Conservation (phyloP, 1,284 basidiomycete genomes). For the Chiua sp. region DNA sequence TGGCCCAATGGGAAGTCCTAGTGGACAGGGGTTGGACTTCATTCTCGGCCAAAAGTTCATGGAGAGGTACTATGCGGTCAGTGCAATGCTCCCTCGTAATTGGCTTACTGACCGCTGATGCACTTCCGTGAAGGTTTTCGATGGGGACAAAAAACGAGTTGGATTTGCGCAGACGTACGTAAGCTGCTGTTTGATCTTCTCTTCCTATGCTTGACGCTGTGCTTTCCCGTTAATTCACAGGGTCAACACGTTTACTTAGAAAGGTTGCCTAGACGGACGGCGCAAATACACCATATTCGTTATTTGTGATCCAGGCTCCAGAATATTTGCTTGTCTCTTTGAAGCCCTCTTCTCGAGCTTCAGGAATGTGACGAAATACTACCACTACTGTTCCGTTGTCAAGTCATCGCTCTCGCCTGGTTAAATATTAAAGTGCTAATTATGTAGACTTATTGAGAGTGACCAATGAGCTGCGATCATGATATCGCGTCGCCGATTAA, state of each 20-base stretch:
- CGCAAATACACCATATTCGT: too few species aligned
- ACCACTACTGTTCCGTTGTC: too few species aligned
- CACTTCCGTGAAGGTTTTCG: neutral
- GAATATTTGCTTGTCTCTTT: too few species aligned
- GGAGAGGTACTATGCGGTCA: conserved; percentile 15
- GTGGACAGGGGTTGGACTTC: conserved; percentile 15
- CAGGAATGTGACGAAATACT: too few species aligned
- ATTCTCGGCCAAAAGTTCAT: conserved; percentile 19
- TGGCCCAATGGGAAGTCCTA: neutral
- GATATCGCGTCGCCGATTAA: too few species aligned
- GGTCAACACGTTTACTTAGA: neutral
- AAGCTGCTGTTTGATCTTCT: neutral
- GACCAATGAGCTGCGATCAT: too few species aligned
- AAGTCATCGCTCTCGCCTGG: too few species aligned
- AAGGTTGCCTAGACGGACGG: too few species aligned
- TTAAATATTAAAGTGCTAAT: too few species aligned
- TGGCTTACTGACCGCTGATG: neutral
- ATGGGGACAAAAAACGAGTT: neutral
- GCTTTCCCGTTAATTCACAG: neutral
- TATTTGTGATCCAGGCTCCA: too few species aligned
- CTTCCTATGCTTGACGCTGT: neutral
- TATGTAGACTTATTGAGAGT: too few species aligned
- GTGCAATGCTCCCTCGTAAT: neutral
- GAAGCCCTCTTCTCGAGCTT: too few species aligned
- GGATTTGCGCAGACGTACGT: neutral